A percentile compares a stretch with the other conserved stretches of the same genome.
These are phyloP conservation scores for Wickerhamiella azyma DNA, from an alignment of 805 yeast genomes.

Conservation along the genomic window DNA sequence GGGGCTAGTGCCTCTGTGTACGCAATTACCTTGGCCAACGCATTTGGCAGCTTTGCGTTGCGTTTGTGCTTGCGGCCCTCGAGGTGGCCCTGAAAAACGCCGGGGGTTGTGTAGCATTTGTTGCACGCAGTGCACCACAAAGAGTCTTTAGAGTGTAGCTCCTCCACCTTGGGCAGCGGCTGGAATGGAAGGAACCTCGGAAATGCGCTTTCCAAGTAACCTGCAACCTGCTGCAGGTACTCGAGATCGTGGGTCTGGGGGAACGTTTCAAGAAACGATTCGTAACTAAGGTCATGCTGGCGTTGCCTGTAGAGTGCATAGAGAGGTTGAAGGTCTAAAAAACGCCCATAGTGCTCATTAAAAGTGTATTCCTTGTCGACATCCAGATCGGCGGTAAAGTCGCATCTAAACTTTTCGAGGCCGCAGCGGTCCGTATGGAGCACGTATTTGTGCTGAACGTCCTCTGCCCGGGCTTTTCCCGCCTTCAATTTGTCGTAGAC, in stretches of 20 bases:
- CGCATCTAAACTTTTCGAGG: conserved; percentile 32
- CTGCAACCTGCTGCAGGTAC: conserved; percentile 35
- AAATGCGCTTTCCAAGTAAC: conserved; percentile 39
- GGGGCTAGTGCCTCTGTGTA: conserved; percentile 27
- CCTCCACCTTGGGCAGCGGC: conserved; percentile 7
- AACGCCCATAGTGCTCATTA: conserved; percentile 35
- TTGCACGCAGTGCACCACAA: conserved; percentile 52
- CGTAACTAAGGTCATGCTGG: conserved; percentile 27
- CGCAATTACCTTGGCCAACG: not conserved
- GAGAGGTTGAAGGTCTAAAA: conserved; percentile 35
- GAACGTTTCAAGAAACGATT: conserved; percentile 37
- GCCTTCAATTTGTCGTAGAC: not conserved
- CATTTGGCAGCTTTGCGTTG: conserved; percentile 22
- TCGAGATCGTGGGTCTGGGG: conserved; percentile 27
- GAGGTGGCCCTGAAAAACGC: conserved; percentile 59
- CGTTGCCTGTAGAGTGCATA: conserved; percentile 20
- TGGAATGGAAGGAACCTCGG: conserved; percentile 15
- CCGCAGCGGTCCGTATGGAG: conserved; percentile 1
- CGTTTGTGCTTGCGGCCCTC: conserved; percentile 62
- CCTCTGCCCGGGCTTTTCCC: not conserved
- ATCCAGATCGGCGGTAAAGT: conserved; percentile 36
- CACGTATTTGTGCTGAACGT: not conserved
- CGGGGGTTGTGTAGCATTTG: conserved; percentile 43
- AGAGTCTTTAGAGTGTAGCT: conserved; percentile 6
- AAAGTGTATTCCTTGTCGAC: conserved; percentile 41